Base-by-base conservation (phyloP, 805 yeast species). In the Saturnispora sekii region DNA sequence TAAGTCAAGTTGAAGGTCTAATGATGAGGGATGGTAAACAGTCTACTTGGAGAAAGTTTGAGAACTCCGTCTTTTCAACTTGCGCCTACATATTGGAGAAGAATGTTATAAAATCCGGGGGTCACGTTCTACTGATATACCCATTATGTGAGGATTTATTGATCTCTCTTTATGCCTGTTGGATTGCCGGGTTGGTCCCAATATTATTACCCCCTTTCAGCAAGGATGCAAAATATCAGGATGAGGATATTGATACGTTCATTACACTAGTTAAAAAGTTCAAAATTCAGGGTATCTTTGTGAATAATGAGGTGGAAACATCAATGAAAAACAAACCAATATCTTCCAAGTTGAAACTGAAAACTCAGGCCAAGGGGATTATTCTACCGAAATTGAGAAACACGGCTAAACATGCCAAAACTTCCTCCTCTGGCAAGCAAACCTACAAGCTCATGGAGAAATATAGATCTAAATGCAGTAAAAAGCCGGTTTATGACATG, bases 121-220 rank as follows among this genome's bases (percentile, higher is more conserved):
- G 83, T 43, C 68, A 72, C 50, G 90, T 87, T 3, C 70, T 88
- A 3, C 65, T 93, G 54, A 81, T 88, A 81, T 88, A 86, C 59
- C 82, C 95, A 0, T 74, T 90, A 38, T 78, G 88, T 1, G 96
- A 89, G 46, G 97, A 93, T 49, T 90, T 77, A 56, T 76, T 82
- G 5, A 77, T 86, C 28, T 86, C 95, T 2, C 69, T 88, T 1
- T 78, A 80, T 61, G 97, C 98, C 0, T 90, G 97, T 59, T 74
- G 90, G 60, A 64, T 81, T 45, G 74, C 88, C 43, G 96, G 96
- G 8, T 46, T 87, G 4, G 72, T 84, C 3, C 86, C 93, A 1
- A 71, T 90, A 12, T 93, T 95, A 0, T 61, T 87, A 58, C 66
- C 79, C 9, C 88, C 94, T 0, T 64, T 88, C 35, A 87, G 82